phyloP scores from a whole-genome alignment of 139 green algal genomes.

The Chlorokybus atmophyticus region DNA sequence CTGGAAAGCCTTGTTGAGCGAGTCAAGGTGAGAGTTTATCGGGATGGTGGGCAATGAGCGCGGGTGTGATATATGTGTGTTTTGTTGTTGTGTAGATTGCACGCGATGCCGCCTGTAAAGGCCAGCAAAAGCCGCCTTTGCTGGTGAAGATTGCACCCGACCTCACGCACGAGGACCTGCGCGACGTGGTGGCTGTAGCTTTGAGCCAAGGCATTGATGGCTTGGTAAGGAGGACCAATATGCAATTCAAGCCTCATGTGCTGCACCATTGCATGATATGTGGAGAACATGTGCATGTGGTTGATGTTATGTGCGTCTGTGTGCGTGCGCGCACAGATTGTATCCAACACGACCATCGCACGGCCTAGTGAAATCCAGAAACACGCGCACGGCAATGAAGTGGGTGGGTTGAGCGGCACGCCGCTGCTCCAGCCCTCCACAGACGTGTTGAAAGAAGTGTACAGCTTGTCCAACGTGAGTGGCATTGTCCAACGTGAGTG shows the following conservation, averaged over 20 bases:
- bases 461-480: constrained; percentile 9
- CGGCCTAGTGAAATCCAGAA: constrained; percentile 37
- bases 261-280: neutral
- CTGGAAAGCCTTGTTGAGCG: constrained; percentile 52
- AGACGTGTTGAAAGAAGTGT: constrained; percentile 23
- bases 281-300: no score
- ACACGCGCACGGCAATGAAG: constrained; percentile 32
- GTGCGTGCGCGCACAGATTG: constrained; percentile 10
- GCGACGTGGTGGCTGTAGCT: constrained; percentile 74
- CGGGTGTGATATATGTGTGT: constrained; percentile 4
- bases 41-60: no score
- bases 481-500: no score
- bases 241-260: neutral
- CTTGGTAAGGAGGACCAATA: constrained; percentile 42
- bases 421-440: constrained; percentile 73
- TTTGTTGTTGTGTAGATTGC: constrained; percentile 12
- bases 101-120: no score
- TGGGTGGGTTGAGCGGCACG: constrained; percentile 69
- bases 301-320: no score
- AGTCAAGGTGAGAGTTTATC: no score
- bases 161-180: constrained; percentile 57
- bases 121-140: constrained; percentile 63
- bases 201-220: constrained; percentile 56
- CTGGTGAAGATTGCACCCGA: constrained; percentile 93
- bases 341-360: constrained; percentile 84